Base-by-base conservation (phyloP, 1,139 yeast species). In the Pichia sp. region DNA sequence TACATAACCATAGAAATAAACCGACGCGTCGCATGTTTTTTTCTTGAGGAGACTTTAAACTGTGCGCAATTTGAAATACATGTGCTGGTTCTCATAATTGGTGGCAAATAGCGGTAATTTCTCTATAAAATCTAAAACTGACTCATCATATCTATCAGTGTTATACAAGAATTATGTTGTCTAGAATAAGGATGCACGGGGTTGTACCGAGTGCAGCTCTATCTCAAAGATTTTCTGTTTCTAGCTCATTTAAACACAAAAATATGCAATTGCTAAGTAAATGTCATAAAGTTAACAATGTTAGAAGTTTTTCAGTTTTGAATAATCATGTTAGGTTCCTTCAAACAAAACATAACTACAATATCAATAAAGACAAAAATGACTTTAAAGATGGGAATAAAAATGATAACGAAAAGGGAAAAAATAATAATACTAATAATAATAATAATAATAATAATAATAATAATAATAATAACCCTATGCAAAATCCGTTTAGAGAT, bases 331-430 rank as follows among this genome's bases (percentile, higher is more conserved):
- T 35, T 35, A 20, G 3, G 2, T 35, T 35, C 12, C 20, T 5
- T 13, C n/a, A 35, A 35, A 20, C 16, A 4, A 20, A 5, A 12
- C 3, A 13, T 13, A 35, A 8, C 5, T 35, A 20, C 7, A 16
- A 35, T 20, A 16, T 13, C 12, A 22, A 53, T 12, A 32, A 46
- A 20, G 43, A 54, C 15, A 46, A 50, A 15, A 42, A 50, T 36
- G 48, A 47, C 11, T 37, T 44, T 11, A 43, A 51, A 7, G 26
- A 51, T 12, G 29, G 47, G 16, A 44, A 52, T 13, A 34, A 45
- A 9, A 38, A 47, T 12, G 36, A 51, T 18, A 51, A 53, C 3
- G 36, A 49, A 11, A 16, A 15, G 7, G 25, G 49, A 34, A 23
- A 43, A 13, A 39, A 44, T 32, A 39, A 44, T 5, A 35, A 26